A percentile compares a stretch with the other conserved stretches of the same genome.
phyloP scores from a whole-genome alignment of 371 early-diverging fungal genomes.

The Apophysomyces elegans region DNA sequence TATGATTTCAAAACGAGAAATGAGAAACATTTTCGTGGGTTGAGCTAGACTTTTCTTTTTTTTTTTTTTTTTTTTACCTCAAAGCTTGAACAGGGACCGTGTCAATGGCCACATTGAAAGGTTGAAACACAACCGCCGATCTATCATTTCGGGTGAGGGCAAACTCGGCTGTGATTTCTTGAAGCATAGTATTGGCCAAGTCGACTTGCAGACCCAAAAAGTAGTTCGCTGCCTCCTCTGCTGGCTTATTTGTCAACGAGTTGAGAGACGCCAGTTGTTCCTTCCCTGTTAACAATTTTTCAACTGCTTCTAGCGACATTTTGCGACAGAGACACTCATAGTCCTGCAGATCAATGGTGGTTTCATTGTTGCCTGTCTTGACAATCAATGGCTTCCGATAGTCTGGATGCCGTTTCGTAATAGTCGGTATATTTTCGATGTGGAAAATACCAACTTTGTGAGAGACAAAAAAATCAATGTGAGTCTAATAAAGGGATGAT shows the following conservation, averaged over 20 bases:
- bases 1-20: constrained; percentile 1
- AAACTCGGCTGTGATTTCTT: constrained; percentile 12
- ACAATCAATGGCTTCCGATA: constrained; percentile 32
- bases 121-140: constrained; percentile 32
- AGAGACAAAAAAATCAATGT: too few species aligned
- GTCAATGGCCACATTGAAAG: constrained; percentile 18
- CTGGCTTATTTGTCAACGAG: background rate
- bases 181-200: constrained; percentile 3
- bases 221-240: background rate
- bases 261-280: constrained; percentile 9
- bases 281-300: background rate
- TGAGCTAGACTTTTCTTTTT: background rate
- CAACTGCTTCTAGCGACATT: constrained; percentile 8
- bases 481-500: too few species aligned
- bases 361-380: background rate
- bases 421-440: constrained; percentile 18
- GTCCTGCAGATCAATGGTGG: constrained; percentile 21
- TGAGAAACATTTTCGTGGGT: too few species aligned
- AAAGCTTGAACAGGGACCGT: constrained; percentile 25
- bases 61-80: constrained; percentile 22
- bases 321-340: constrained; percentile 41
- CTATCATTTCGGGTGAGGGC: constrained; percentile 3
- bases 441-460: constrained; percentile 22
- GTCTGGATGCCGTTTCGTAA: constrained; percentile 17
- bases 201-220: constrained; percentile 10